Evolutionary conservation across 2,329 filamentous ascomycete species (phyloP), one percentile per base, ranked within the genome.

Genomic region (Monosporascus sp.): DNA sequence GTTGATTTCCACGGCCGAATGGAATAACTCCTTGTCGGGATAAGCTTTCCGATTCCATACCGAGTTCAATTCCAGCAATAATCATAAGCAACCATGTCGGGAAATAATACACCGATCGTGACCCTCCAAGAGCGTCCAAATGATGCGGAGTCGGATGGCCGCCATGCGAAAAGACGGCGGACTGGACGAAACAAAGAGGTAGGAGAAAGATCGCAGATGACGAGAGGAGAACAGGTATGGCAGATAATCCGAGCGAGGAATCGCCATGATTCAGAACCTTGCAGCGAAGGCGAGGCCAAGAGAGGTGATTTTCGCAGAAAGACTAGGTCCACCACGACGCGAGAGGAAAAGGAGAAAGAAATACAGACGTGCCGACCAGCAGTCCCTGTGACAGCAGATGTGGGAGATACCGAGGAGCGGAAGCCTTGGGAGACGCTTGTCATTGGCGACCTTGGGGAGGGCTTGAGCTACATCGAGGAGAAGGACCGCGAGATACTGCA

Each of bases 401-500:
- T 20, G 5, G 45, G 55, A 5, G 37, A 20, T 6, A 19, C n/a
- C 11, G 50, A 40, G 48, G 51, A 53, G 36, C 54, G 53, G 44
- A 64, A 65, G 47, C 65, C 61, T 17, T 66, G 61, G 61, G 61
- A 64, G 50, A 59, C 68, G 11, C 57, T 73, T 14, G 64, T 67
- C 17, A 62, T 75, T 31, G 72, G 72, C 3, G 64, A 63, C 22
- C 54, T 75, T 5, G 69, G 70, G 5, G 67, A 69, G 24, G 69
- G 73, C 34, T 61, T 73, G 46, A 73, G 67, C 37, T 58, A 59
- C 8, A 65, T 72, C 41, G 66, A 74, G 56, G 56, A 66, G 24
- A 73, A 73, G 26, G 61, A 71, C 38, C 66, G 71, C 11, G 67
- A 70, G 43, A 67, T 75, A 7, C 56, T 66, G 47, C 73, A 71